Percentiles rank a stretch among this genome's conserved stretches.
phyloP scores from a whole-genome alignment of 2,329 filamentous ascomycete species.

The Tetracladium maxilliforme region DNA sequence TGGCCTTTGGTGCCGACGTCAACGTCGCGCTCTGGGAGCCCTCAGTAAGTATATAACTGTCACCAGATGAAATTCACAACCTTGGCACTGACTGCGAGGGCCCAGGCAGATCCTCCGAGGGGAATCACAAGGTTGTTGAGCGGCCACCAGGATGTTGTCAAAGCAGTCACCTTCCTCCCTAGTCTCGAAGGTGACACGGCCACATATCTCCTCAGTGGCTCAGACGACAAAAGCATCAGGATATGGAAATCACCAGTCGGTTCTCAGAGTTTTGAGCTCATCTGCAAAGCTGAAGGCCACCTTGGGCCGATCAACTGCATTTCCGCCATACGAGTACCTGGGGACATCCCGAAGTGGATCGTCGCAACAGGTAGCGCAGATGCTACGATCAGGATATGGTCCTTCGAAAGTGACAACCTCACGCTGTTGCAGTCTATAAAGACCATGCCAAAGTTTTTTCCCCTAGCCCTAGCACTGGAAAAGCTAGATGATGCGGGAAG shows the following conservation, averaged over 20 bases:
- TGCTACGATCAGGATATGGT: slow-evolving; percentile 59
- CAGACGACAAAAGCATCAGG: slow-evolving; percentile 63
- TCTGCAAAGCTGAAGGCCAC: slow-evolving; percentile 51
- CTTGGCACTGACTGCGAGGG: background rate
- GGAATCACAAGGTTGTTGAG: slow-evolving; percentile 56
- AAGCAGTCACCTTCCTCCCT: slow-evolving; percentile 65
- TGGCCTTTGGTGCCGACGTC: slow-evolving; percentile 81
- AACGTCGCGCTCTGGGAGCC: slow-evolving; percentile 86
- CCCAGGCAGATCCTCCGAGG: slow-evolving; percentile 22
- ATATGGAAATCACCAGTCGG: slow-evolving; percentile 45
- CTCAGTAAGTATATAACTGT: slow-evolving; percentile 34
- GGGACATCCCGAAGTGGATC: too few relatives aligned
- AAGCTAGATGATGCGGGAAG: slow-evolving; percentile 33
- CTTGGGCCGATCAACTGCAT: slow-evolving; percentile 62
- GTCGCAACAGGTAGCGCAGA: slow-evolving; percentile 74
- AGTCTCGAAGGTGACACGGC: slow-evolving; percentile 24
- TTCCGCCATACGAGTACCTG: slow-evolving; percentile 17
- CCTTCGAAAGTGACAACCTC: slow-evolving; percentile 24
- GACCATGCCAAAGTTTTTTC: slow-evolving; percentile 67
- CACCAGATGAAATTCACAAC: background rate
- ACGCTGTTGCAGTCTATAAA: slow-evolving; percentile 55
- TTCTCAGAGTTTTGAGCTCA: slow-evolving; percentile 15
- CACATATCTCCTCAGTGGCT: slow-evolving; percentile 60
- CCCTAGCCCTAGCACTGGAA: slow-evolving; percentile 59
- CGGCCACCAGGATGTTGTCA: slow-evolving; percentile 69